These are phyloP conservation scores for Diplocarpon mali DNA, from an alignment of 2,329 filamentous ascomycete species.

Conservation along the genomic window DNA sequence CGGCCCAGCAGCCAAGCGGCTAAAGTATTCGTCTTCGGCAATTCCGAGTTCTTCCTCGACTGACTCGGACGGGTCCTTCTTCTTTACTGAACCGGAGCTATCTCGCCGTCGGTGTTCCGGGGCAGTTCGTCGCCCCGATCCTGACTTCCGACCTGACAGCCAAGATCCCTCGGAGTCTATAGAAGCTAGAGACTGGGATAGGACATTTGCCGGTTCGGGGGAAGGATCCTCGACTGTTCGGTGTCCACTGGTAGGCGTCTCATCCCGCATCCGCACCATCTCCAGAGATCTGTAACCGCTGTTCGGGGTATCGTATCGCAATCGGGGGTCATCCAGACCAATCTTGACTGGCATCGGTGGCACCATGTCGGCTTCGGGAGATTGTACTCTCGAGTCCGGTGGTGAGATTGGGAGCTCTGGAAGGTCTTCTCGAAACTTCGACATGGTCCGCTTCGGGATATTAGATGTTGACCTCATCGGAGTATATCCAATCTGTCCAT, in stretches of 20 bases:
- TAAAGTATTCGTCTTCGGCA: slow-evolving; percentile 66
- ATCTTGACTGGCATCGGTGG: slow-evolving; percentile 19
- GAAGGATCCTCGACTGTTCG: slow-evolving; percentile 34
- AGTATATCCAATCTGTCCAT: slow-evolving; percentile 17
- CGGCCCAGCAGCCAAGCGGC: slow-evolving; percentile 36
- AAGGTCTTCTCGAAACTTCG: slow-evolving; percentile 84
- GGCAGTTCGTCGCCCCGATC: slow-evolving; percentile 37
- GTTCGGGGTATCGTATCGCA: slow-evolving; percentile 37
- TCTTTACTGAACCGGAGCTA: slow-evolving; percentile 32
- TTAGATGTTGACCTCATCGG: slow-evolving; percentile 26
- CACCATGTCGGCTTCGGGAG: slow-evolving; percentile 50
- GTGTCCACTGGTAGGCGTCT: slow-evolving; percentile 36
- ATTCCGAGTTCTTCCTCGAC: slow-evolving; percentile 59
- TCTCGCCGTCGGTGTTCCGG: slow-evolving; percentile 29
- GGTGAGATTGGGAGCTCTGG: slow-evolving; percentile 81
- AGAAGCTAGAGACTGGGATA: slow-evolving; percentile 81
- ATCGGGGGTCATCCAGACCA: slow-evolving; percentile 24
- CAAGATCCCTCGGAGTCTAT: slow-evolving; percentile 94
- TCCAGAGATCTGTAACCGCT: slow-evolving; percentile 34
- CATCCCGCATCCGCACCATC: slow-evolving; percentile 28
- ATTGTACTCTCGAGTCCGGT: slow-evolving; percentile 69
- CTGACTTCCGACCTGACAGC: slow-evolving; percentile 63
- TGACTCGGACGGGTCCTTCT: slow-evolving; percentile 43
- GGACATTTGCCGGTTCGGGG: slow-evolving; percentile 38
- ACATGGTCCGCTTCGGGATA: slow-evolving; percentile 68